phyloP scores from a whole-genome alignment of 192 early-diverging fungal species.

The Coemansia sp. region DNA sequence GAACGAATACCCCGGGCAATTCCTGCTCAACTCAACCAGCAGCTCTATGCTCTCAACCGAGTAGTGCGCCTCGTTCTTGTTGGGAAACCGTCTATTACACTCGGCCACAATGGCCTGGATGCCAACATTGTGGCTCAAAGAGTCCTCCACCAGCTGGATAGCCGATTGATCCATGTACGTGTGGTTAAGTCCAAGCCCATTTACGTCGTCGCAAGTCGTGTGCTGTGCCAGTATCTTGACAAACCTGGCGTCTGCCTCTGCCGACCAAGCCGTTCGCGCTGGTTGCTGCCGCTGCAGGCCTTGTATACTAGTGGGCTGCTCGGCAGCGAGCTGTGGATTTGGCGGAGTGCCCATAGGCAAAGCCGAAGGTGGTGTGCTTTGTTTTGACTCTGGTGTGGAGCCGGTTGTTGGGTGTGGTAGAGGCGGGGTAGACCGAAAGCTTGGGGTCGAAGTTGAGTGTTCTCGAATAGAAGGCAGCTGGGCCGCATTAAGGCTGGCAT shows the following conservation, averaged over 20 bases:
- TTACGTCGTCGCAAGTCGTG: slow-evolving; percentile 17
- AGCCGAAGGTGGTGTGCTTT: neutral
- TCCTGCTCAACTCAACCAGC: slow-evolving; percentile 15
- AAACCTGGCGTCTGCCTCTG: slow-evolving; percentile 22
- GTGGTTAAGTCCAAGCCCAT: slow-evolving; percentile 21
- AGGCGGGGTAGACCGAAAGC: neutral
- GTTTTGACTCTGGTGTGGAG: neutral
- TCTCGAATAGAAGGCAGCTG: neutral
- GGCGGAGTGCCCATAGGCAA: neutral
- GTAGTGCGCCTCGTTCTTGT: slow-evolving; percentile 24
- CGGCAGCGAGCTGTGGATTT: neutral
- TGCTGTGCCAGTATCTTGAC: slow-evolving; percentile 21
- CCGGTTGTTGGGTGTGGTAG: neutral
- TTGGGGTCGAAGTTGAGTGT: neutral
- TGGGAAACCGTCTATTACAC: neutral
- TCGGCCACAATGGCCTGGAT: neutral
- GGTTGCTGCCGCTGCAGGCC: neutral
- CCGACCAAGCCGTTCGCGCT: neutral
- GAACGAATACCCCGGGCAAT: slow-evolving; percentile 19
- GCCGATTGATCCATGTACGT: slow-evolving; percentile 21
- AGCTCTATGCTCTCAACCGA: slow-evolving; percentile 23
- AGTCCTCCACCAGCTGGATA: slow-evolving; percentile 15
- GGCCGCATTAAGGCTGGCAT: neutral
- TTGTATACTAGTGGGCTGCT: neutral
- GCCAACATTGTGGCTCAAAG: slow-evolving; percentile 1